Conservation (phyloP, 768 basidiomycete species). For the Collybiopsis luxurians region DNA sequence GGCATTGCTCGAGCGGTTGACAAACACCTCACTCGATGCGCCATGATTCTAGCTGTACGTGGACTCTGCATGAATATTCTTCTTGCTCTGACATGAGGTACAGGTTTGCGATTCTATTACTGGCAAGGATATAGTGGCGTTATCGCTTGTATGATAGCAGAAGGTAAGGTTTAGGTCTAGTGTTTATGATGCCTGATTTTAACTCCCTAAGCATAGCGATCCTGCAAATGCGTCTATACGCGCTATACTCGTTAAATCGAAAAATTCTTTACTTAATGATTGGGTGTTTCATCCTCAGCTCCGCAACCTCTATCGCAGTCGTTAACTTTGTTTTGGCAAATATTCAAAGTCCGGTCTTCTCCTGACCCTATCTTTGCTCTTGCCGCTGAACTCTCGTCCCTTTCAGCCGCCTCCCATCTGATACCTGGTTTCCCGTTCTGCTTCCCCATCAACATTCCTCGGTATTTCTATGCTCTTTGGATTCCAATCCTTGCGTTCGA, state of each 20-base stretch:
- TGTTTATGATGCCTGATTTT: not conserved
- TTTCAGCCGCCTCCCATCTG: not conserved
- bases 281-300: conserved; percentile 35
- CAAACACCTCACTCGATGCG: not conserved
- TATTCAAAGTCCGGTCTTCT: not conserved
- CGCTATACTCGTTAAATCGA: conserved; percentile 53
- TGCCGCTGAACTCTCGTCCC: not conserved
- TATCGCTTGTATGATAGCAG: conserved; percentile 48
- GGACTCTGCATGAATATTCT: not conserved
- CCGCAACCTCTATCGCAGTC: conserved; percentile 40
- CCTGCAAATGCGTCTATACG: conserved; percentile 62
- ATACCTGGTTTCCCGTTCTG: conserved; percentile 38
- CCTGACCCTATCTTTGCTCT: not conserved
- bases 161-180: conserved; percentile 34
- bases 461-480: conserved; percentile 57
- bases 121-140: conserved; percentile 66
- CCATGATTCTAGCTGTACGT: not conserved
- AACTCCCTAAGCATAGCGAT: conserved; percentile 35
- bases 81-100: not conserved
- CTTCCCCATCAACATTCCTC: conserved; percentile 32
- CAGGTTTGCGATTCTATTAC: conserved; percentile 45
- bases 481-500: conserved; percentile 57
- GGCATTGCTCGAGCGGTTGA: not conserved
- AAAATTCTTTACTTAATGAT: conserved; percentile 46
- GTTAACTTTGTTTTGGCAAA: conserved; percentile 35